Evolutionary conservation across 2,329 filamentous ascomycete species (phyloP), one percentile per base, ranked within the genome.

Genomic region (Neofusicoccum cordaticola): DNA sequence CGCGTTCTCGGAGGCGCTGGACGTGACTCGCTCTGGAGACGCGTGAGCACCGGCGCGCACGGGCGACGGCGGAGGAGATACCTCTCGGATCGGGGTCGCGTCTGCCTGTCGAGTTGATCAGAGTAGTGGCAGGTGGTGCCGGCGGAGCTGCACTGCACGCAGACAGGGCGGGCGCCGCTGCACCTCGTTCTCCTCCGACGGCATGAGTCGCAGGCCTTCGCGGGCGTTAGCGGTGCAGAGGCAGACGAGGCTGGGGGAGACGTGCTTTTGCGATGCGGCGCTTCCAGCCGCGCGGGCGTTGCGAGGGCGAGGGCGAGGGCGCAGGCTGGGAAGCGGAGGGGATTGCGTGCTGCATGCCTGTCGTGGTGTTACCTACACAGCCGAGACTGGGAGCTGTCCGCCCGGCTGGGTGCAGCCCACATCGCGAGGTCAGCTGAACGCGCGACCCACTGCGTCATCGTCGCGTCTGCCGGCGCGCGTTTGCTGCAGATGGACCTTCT

Each of bases 161-260:
- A 60, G 56, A 13, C 31, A n/a, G 56, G 56, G 27, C 56, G 56
- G 37, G 56, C n/a, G 11, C 56, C 56, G 42, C 56, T 47, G 56
- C 56, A 60, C 22, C 35, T 60, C 2, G 31, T 47, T 35, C 56
- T 31, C 41, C 37, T 60, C 4, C 31, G 56, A 15, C 56, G 56
- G 17, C 56, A 60, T 8, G 31, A 37, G 12, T 60, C 56, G 56
- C 56, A 60, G 17, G 56, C 56, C 56, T 60, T 47, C 9, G 56
- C 11, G 15, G 4, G 15, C 2, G 56, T 60, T 13, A 47, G 56
- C 31, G 8, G 9, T 22, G 27, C 6, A 5, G 27, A 31, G 27
- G 27, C 13, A 22, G 41, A 9, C 1, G n/a, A 2, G 8, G 31
- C 9, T 4, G 37, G 3, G 13, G 2, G n/a, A 11, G 1, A 42